Evolutionary conservation across 495 filamentous ascomycete genomes (phyloP).

Genomic region (Aspergillus avenaceus): DNA sequence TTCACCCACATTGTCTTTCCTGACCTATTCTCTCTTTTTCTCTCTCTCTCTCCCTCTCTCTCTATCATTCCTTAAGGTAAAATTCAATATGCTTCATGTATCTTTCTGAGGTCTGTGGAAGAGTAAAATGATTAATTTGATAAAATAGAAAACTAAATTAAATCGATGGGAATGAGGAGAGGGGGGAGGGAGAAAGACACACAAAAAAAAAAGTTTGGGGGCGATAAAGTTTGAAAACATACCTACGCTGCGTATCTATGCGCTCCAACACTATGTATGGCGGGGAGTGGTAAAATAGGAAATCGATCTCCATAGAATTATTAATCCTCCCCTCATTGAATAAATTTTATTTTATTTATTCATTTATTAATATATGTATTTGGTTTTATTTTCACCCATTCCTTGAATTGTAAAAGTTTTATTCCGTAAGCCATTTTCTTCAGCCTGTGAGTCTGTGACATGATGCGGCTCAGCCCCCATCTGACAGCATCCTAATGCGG

Average conservation of each 20-base stretch:
- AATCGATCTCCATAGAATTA: neutral
- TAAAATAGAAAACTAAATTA: no score
- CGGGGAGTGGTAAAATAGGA: neutral
- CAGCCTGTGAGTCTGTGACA: neutral
- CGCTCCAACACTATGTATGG: neutral
- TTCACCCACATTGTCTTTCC: no score
- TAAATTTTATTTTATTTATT: neutral
- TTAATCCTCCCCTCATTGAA: neutral
- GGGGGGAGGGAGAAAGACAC: no score
- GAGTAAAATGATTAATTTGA: no score
- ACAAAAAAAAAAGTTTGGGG: neutral
- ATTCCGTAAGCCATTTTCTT: no score
- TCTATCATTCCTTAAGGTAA: no score
- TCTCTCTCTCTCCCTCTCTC: no score
- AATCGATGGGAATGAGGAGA: no score
- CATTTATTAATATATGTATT: neutral
- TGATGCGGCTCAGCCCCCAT: neutral
- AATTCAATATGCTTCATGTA: no score
- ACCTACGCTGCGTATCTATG: no score
- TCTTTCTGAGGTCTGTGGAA: no score
- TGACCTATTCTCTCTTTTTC: no score
- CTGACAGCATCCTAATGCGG: neutral
- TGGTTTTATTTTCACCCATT: neutral
- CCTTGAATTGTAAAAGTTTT: neutral
- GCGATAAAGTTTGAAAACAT: neutral